Base-by-base conservation (phyloP, 2,329 filamentous ascomycete genomes). In the Botrytis deweyae region DNA sequence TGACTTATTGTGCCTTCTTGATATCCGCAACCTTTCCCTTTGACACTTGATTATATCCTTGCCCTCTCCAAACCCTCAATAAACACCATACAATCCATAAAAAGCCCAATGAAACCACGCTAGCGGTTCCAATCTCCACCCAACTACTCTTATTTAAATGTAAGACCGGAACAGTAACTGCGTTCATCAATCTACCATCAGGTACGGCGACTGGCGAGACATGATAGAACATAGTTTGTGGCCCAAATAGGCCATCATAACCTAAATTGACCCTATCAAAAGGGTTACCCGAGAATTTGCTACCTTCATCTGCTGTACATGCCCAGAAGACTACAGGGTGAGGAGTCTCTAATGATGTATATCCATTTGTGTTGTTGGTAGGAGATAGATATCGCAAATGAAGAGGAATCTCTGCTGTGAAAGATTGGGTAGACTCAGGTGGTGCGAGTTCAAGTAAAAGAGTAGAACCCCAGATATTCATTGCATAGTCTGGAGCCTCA, bases 271-370 rank as follows among this genome's bases (percentile, higher is more conserved):
- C 84, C 9, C 93, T 86, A 81, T 98, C 95, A 82, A 98, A 98
- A 0, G 95, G 95, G 79, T 92, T 97, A 8, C 87, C 88, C 0
- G 88, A 82, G 82, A 95, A 93, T 78, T 93, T 91, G 0, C 86
- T 87, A 0, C 88, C 89, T 70, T 89, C 87, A 16, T 89, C 87
- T 0, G 91, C 88, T 12, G 88, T 86, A 80, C 95, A 98, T 0
- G 94, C 94, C 95, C 95, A 98, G 84, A 98, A 98, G 0, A 98
- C 88, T 0, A 89, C 88, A 0, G 95, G 95, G 84, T 92, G 95
- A 0, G 95, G 93, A 0, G 96, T 82, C n/a, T 89, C 84, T 1
- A 90, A 82, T 7, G 85, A 77, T 3, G 83, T 81, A 76, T 88
- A 85, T 4, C 90, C 90, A 4, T 85, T 85, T 62, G 82, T 81